Base-by-base conservation (phyloP, 768 basidiomycete species). In the Phlebiopsis flavidoalba region DNA sequence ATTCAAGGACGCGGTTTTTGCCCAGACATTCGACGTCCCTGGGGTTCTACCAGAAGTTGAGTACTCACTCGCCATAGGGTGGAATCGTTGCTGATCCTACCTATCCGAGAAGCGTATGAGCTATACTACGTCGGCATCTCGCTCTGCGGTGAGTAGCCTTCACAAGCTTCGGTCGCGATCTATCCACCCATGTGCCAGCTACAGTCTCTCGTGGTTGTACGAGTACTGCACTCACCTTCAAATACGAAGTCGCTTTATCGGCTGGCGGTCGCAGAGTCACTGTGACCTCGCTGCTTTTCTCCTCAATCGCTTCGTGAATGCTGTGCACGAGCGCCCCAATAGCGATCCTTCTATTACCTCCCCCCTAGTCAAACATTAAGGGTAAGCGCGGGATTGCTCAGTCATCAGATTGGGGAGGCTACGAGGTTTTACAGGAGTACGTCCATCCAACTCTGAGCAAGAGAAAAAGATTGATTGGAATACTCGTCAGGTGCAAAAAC, bases 211-310 rank as follows among this genome's bases (percentile, higher is more conserved):
- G 33, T 36, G 14, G 1, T 26, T 14, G n/a, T 58, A 58, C 35
- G 57, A 58, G 26, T 50, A 49, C 36, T 12, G 48, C 8, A 31
- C n/a, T 58, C 22, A 58, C 57, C 26, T 12, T 48, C 26, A 33
- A 58, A 6, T 14, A 49, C 35, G 57, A 58, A 19, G 31, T 33
- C n/a, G n/a, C 24, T 15, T 24, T 4, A 15, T 49, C 14, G 46
- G 47, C 15, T 58, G 57, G 57, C 57, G n/a, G 46, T n/a, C 46
- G 31, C 15, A 49, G 35, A 33, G 47, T 45, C 45, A 58, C 57
- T 5, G 57, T 24, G 11, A 48, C 57, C 1, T 40, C 57, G 11
- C 17, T 19, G 1, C n/a, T 58, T 22, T 36, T 58, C n/a, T 24
- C 50, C 5, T 26, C 17, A 5, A 49, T 17, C 57, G 57, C 10